Evolutionary conservation across 208 protist genomes (phyloP), one percentile per base, ranked within the genome.

Genomic region (Endotrypanum monterogeii): DNA sequence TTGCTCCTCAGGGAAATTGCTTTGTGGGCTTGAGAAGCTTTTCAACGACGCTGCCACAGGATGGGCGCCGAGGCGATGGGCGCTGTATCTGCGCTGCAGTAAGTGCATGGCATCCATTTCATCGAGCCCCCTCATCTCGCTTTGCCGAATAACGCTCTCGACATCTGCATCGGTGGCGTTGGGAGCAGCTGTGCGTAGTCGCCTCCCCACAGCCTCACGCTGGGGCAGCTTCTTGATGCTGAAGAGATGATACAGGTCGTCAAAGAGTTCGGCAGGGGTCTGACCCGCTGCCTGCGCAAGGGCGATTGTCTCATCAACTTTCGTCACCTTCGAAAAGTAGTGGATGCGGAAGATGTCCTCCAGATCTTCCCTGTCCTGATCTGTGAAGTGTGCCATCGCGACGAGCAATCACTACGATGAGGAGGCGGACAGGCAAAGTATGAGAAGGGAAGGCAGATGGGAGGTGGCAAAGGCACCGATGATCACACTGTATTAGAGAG

Each of bases 311-410:
- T 72, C 52, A 30, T 87, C 78, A 1, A 90, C 76, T 55, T 75
- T 71, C 18, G 75, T 80, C 12, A 83, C 70, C 76, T 90, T 91
- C 9, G 80, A 69, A 52, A 84, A 87, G 73, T 93, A 77, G 58
- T 83, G 82, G 30, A 89, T 71, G 67, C 89, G 86, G 48, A 85
- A 85, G 57, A 93, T 67, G 48, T 88, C 86, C 52, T 67, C 61
- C 39, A 91, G 63, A 44, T 93, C 89, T 20, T 76, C 60, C 71
- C 58, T 67, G 28, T 93, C 89, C 35, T 82, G 57, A 54, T 73
- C 70, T 1, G 79, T 78, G 58, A 83, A 86, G 2, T 55, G 52
- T 9, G 58, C 18, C 46, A 46, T 68, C 66, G 57, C 57, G 46
- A 44, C 30, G 16, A 28, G 0, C 16, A 20, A 48, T 23, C 62